Conservation (phyloP, 805 yeast genomes). For the Saccharomycopsis fodiens region DNA sequence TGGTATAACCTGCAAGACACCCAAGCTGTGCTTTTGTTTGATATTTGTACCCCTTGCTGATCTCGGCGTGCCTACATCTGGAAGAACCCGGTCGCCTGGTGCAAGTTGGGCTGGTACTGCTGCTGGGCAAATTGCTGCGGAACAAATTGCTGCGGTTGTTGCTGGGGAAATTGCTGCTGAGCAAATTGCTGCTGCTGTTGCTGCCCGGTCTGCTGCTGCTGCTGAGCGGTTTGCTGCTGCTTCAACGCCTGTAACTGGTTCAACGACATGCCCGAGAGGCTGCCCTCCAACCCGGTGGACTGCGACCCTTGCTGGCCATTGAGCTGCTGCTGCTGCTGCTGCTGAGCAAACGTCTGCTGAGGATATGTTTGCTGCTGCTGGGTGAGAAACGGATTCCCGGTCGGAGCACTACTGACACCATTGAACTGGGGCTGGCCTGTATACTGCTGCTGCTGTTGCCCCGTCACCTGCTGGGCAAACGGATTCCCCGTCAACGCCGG, state of each 20-base stretch:
- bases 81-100: constrained; percentile 11
- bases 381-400: constrained; percentile 1
- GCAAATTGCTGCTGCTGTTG: constrained; percentile 8
- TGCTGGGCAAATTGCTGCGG: background rate
- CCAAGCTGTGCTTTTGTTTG: too few species aligned
- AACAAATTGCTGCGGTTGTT: constrained; percentile 3
- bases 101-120: background rate
- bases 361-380: background rate
- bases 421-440: background rate
- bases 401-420: background rate
- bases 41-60: too few species aligned
- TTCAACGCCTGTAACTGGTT: constrained; percentile 1
- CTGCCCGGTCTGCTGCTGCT: constrained; percentile 13
- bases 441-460: background rate
- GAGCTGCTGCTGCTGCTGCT: too few species aligned
- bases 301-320: too few species aligned
- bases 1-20: too few species aligned
- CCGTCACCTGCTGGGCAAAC: constrained; percentile 21
- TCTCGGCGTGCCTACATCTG: too few species aligned
- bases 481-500: constrained; percentile 21
- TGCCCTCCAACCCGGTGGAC: background rate
- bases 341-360: background rate
- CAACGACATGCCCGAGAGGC: background rate
- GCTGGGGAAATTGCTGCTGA: constrained; percentile 5
- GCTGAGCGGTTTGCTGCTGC: constrained; percentile 7